Evolutionary conservation across 2,329 filamentous ascomycete species (phyloP), one percentile per base, ranked within the genome.

Genomic region (Ophiostoma tasmaniense): DNA sequence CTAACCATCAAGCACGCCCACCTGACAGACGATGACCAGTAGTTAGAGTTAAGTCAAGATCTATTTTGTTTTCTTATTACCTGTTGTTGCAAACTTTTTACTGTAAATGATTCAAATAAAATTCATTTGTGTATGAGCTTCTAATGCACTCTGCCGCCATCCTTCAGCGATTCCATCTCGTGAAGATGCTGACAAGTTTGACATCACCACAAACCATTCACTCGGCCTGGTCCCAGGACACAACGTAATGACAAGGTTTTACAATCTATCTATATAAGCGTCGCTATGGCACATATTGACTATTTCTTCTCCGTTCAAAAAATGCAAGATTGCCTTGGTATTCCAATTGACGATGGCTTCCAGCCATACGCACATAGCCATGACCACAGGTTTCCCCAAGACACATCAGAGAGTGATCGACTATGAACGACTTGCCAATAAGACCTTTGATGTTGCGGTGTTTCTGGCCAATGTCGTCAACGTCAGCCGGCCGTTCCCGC

Each of bases 1-100:
- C 67, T 55, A 39, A 70, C 69, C n/a, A 67, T 70, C 14, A 55
- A 55, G 17, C n/a, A 55, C 8, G 50, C n/a, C 22, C 50, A 55
- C 11, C 50, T 55, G 22, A 55, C 50, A 10, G 50, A 55, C 22
- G 50, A 55, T 4, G 50, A 55, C 50, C 50, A 55, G 5, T 55
- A 8, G 25, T 22, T 0, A 6, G 17, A n/a, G 7, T n/a, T 3
- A 2, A 2, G 5, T 2, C 4, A 1, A 5, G 42, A 45, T 45
- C 17, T 7, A 4, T 20, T 0, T 20, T n/a, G 17, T 20, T 2
- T 45, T 6, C 5, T 45, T 7, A 2, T 45, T n/a, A 33, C 5
- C 3, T 33, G 1, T 33, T 33, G 33, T 33, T 33, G 3, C 33
- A 1, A 1, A 2, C 8, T 33, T 33, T 33, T 13, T 39, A 13